Conservation (phyloP, 768 basidiomycete species). For the Xanthoconium stramineum region DNA sequence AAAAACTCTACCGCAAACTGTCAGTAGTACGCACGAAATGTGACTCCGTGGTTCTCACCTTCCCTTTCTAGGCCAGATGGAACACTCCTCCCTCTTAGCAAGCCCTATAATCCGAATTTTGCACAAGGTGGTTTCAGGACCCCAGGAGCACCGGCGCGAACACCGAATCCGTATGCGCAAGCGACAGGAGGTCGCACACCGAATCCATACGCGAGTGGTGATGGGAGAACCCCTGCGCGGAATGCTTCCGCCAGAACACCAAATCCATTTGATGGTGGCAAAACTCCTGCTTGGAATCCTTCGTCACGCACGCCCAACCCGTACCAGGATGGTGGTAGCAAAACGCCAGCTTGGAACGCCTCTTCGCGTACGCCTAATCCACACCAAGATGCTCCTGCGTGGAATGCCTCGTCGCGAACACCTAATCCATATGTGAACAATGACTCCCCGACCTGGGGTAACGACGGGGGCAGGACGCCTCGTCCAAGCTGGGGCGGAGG, state of each 20-base stretch:
- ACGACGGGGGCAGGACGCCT: slow-evolving; percentile 48
- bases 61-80: slow-evolving; percentile 50
- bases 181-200: slow-evolving; percentile 54
- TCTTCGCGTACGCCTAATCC: slow-evolving; percentile 56
- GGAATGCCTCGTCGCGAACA: slow-evolving; percentile 38
- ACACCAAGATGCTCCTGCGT: slow-evolving; percentile 29
- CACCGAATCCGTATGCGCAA: slow-evolving; percentile 45
- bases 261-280: slow-evolving; percentile 63
- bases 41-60: slow-evolving; percentile 5
- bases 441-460: slow-evolving; percentile 26
- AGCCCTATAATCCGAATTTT: slow-evolving; percentile 22
- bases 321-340: slow-evolving; percentile 41
- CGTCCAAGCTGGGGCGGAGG: slow-evolving; percentile 40
- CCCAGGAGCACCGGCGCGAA: slow-evolving; percentile 41
- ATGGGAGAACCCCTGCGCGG: slow-evolving; percentile 62
- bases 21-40: slow-evolving; percentile 37
- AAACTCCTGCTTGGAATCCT: slow-evolving; percentile 65
- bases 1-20: slow-evolving; percentile 70
- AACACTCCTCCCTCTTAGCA: slow-evolving; percentile 49
- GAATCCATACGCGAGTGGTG: slow-evolving; percentile 60
- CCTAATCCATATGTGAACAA: slow-evolving; percentile 47
- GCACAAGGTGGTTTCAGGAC: slow-evolving; percentile 27
- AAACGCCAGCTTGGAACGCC: slow-evolving; percentile 51
- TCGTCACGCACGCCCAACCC: slow-evolving; percentile 57
- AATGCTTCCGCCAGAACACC: slow-evolving; percentile 64